Evolutionary conservation across 768 basidiomycete genomes (phyloP).

Genomic region (Rhizopogon salebrosus): DNA sequence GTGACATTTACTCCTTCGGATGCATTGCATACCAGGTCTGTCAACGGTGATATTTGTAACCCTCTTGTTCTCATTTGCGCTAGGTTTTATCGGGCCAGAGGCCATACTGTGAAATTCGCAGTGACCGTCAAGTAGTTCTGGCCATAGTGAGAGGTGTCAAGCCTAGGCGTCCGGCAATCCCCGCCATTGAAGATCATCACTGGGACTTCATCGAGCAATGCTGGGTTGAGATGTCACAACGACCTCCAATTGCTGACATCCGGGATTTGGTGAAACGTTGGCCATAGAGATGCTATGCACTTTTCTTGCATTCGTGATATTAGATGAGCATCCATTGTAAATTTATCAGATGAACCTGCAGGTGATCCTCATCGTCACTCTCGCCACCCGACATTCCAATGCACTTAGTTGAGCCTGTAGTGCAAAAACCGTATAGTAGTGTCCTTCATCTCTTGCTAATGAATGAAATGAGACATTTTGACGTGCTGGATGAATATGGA

Average conservation of each 20-base stretch:
- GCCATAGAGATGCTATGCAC: neutral
- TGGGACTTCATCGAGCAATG: slow-evolving; percentile 38
- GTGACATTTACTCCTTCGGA: slow-evolving; percentile 9
- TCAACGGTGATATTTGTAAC: too few species aligned
- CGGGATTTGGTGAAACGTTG: neutral
- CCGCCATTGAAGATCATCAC: slow-evolving; percentile 33
- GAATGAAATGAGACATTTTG: neutral
- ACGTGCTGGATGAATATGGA: too few species aligned
- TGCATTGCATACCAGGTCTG: too few species aligned
- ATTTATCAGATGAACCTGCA: too few species aligned
- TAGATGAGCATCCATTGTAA: neutral
- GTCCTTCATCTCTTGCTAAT: neutral
- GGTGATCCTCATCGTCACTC: neutral
- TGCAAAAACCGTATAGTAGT: too few species aligned
- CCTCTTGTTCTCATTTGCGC: too few species aligned
- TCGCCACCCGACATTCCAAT: too few species aligned
- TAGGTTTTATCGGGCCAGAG: too few species aligned
- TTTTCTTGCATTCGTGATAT: too few species aligned
- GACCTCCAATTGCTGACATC: neutral
- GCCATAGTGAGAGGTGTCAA: neutral
- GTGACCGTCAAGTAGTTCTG: slow-evolving; percentile 12
- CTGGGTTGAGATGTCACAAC: slow-evolving; percentile 21
- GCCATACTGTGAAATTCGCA: too few species aligned
- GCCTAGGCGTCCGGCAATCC: slow-evolving; percentile 19
- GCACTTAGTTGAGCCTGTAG: too few species aligned